phyloP scores from a whole-genome alignment of 306 rosid species.

The Crataegus laevigata region DNA sequence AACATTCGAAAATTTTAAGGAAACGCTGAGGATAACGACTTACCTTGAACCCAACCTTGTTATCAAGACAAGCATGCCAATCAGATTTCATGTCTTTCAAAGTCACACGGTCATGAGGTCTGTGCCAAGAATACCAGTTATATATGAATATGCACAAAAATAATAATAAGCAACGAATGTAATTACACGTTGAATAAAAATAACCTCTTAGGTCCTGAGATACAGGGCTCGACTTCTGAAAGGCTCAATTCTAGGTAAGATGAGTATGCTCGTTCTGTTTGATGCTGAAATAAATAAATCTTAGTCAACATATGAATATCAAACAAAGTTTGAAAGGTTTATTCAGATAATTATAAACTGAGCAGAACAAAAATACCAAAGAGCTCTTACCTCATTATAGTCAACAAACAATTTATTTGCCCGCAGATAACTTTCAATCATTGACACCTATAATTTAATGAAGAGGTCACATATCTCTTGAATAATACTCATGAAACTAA shows the following conservation, averaged over 20 bases:
- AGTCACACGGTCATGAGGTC: constrained; percentile 89
- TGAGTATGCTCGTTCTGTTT: constrained; percentile 83
- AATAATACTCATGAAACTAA: background rate
- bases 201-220: constrained; percentile 96
- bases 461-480: constrained; percentile 1
- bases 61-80: constrained; percentile 91
- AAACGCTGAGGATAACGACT: constrained; percentile 10
- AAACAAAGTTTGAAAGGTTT: background rate
- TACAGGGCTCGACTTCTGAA: constrained; percentile 70
- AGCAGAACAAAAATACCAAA: background rate
- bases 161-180: background rate
- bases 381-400: constrained; percentile 65
- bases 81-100: constrained; percentile 87
- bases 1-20: background rate
- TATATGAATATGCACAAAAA: background rate
- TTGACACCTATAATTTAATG: constrained; percentile 53
- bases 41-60: constrained; percentile 94
- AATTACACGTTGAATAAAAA: constrained; percentile 11
- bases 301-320: constrained; percentile 23
- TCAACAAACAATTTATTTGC: constrained; percentile 90
- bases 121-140: constrained; percentile 18
- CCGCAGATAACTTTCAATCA: constrained; percentile 92
- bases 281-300: constrained; percentile 51
- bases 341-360: background rate
- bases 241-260: constrained; percentile 84